phyloP scores from a whole-genome alignment of 768 basidiomycete genomes.

The Phlegmacium glaucopus region DNA sequence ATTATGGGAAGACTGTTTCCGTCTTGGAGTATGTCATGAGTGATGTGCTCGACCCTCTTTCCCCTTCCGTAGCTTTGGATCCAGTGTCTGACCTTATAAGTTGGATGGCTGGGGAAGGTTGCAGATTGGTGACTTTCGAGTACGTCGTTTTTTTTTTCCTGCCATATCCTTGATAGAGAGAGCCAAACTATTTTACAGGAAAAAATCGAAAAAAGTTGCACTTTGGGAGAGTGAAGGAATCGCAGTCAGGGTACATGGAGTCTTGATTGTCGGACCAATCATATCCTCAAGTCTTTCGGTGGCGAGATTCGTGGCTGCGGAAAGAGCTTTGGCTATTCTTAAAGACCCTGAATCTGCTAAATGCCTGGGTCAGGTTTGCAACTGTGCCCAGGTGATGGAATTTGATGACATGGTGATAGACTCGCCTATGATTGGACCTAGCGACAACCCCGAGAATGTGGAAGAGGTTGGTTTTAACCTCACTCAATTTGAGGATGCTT shows the following conservation, averaged over 20 bases:
- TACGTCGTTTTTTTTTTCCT: conserved; percentile 17
- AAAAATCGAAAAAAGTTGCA: conserved; percentile 16
- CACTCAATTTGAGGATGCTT: background rate
- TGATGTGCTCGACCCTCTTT: conserved; percentile 59
- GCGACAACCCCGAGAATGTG: conserved; percentile 3
- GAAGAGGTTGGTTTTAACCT: conserved; percentile 3
- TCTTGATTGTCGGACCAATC: conserved; percentile 56
- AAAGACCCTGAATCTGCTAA: conserved; percentile 43
- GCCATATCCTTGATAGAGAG: background rate
- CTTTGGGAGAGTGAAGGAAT: conserved; percentile 38
- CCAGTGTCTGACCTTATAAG: conserved; percentile 71
- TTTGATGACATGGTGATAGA: background rate
- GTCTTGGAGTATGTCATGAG: conserved; percentile 64
- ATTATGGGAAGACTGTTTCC: conserved; percentile 63
- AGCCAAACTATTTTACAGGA: conserved; percentile 12
- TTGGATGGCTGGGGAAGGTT: conserved; percentile 61
- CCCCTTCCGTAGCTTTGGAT: conserved; percentile 59
- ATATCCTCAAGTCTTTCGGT: conserved; percentile 52
- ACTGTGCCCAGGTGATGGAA: conserved; percentile 23
- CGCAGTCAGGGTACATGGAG: conserved; percentile 57
- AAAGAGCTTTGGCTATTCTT: conserved; percentile 54
- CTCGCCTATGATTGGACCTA: background rate
- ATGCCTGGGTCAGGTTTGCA: conserved; percentile 37
- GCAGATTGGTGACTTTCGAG: conserved; percentile 36
- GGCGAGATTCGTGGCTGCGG: conserved; percentile 68